Base-by-base conservation (phyloP, 2,329 filamentous ascomycete species). In the Fusarium sambucinum region DNA sequence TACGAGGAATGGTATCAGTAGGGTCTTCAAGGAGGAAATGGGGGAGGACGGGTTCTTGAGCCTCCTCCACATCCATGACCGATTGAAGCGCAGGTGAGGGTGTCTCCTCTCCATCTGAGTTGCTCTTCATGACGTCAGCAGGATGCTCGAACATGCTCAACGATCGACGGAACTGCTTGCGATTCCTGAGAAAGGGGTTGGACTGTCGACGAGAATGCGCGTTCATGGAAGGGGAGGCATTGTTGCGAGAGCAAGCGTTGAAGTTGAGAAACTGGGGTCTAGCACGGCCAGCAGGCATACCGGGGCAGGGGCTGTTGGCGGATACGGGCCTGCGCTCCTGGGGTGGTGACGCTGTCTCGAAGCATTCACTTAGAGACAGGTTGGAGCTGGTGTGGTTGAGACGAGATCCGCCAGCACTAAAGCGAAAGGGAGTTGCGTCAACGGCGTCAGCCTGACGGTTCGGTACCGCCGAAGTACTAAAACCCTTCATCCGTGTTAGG, bases 141-240 rank as follows among this genome's bases (percentile, higher is more conserved):
- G 94, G 92, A 77, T 92, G 89, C 81, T 98, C 95, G 80, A 97
- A 99, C 96, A 99, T 99, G 86, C 96, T 98, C 76, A 97, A 83
- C 25, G 95, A 97, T 70, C 96, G 90, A 63, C 96, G 90, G 76
- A 95, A 95, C 78, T 96, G 92, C 76, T 97, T 97, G 70, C 94
- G 88, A 44, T 92, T 92, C 65, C 93, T 89, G 73, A 89, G 83
- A 70, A 92, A 87, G 58, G 87, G 91, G 78, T 90, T 94, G 48
- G 87, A 91, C 63, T 83, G 86, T 70, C 94, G 93, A 68, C 94
- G 89, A 57, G 90, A 81, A 71, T 95, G 91, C 62, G 83, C 84
- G 61, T 85, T 85, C 65, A 91, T 86, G 33, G 57, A 66, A 57
- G 94, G 94, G 16, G 94, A 97, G 38, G 90, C 93, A 79, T 88